Percentiles rank a stretch among this genome's conserved stretches.
Conservation (phyloP, 306 rosid genomes). For the Ceratonia siliqua region DNA sequence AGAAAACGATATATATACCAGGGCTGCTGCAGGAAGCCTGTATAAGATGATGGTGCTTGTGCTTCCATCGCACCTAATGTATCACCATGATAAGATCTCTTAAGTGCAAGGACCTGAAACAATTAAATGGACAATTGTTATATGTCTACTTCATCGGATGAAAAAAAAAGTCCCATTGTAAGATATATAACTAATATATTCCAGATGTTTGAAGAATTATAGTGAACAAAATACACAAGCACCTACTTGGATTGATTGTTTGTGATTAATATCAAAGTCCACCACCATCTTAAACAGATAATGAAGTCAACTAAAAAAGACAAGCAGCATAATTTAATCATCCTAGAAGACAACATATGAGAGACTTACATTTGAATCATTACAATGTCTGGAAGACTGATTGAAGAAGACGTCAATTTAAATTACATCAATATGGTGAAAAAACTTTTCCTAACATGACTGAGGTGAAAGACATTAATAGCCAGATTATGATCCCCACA, state of each 20-base stretch:
- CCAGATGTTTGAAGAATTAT: slow-evolving; percentile 30
- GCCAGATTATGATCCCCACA: not conserved
- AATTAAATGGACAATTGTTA: slow-evolving; percentile 32
- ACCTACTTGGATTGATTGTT: slow-evolving; percentile 17
- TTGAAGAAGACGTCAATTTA: not conserved
- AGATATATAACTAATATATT: not conserved
- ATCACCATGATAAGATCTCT: slow-evolving; percentile 93
- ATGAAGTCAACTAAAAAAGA: not conserved
- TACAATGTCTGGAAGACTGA: slow-evolving; percentile 3
- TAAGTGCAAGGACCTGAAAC: slow-evolving; percentile 86
- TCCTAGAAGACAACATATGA: not conserved
- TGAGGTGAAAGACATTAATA: not conserved
- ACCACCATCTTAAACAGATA: not conserved
- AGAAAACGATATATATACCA: slow-evolving; percentile 53
- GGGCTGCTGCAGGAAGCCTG: slow-evolving; percentile 97
- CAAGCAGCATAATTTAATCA: not conserved
- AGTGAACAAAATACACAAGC: slow-evolving; percentile 22
- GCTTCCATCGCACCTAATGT: slow-evolving; percentile 99
- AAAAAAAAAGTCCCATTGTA: not conserved
- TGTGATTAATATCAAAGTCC: not conserved
- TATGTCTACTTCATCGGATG: slow-evolving; percentile 12
- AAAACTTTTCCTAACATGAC: not conserved
- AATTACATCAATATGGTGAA: not conserved
- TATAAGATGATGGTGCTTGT: slow-evolving; percentile 92
- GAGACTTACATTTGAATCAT: slow-evolving; percentile 1